Percentiles rank a stretch among this genome's conserved stretches.
phyloP scores from a whole-genome alignment of 2,329 filamentous ascomycete species.

The Lecanicillium sp. region DNA sequence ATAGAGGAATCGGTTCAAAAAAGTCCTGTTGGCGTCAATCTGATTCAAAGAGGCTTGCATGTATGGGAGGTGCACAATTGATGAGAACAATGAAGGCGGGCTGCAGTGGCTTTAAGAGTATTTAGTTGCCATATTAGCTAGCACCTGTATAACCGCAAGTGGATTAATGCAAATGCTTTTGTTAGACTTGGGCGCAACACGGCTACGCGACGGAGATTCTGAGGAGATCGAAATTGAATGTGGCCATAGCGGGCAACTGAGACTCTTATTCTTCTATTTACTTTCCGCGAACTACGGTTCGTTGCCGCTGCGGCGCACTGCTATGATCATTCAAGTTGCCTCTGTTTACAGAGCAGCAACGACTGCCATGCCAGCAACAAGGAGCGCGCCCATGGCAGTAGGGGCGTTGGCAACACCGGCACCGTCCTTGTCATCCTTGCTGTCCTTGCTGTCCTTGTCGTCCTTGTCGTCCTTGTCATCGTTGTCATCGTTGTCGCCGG shows the following conservation, averaged over 20 bases:
- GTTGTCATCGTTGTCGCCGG: slow-evolving; percentile 11
- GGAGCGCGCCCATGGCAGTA: slow-evolving; percentile 21
- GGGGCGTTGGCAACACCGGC: slow-evolving; percentile 15
- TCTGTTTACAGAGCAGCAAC: slow-evolving; percentile 19
- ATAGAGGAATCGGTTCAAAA: slow-evolving; percentile 13
- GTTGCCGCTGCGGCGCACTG: not conserved
- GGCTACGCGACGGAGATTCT: not conserved
- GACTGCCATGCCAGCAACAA: slow-evolving; percentile 21
- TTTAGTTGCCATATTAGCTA: no score
- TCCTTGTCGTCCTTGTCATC: slow-evolving; percentile 5
- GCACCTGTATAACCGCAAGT: no score
- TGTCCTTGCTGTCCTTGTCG: slow-evolving; percentile 8
- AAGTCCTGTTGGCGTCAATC: slow-evolving; percentile 11
- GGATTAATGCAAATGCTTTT: no score
- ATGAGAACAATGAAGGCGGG: no score
- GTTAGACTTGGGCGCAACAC: no score
- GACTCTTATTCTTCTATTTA: no score
- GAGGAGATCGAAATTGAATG: no score
- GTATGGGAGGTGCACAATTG: not conserved
- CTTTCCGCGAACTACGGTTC: not conserved
- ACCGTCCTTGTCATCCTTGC: slow-evolving; percentile 7
- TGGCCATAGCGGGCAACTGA: no score
- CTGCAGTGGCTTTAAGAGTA: no score
- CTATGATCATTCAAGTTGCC: not conserved
- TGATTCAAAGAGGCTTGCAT: slow-evolving; percentile 1